Evolutionary conservation across 108 stramenopile species (phyloP).

Genomic region (Nannochloropsis salina): DNA sequence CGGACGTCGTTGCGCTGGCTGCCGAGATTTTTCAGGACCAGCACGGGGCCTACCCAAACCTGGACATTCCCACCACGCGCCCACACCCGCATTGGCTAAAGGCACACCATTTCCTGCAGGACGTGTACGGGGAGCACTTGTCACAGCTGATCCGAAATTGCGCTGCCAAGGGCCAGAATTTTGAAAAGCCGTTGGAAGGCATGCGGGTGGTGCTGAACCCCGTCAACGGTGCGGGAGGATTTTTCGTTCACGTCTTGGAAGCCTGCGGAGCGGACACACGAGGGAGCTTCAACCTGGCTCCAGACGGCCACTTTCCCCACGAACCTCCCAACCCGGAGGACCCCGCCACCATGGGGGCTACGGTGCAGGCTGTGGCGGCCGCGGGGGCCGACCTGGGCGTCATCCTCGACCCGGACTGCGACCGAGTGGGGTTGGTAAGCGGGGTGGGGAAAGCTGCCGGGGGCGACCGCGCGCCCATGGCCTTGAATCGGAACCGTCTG

Average conservation of each 20-base stretch:
- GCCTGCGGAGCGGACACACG: conserved; percentile 44
- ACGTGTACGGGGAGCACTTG: conserved; percentile 42
- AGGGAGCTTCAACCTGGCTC: conserved; percentile 45
- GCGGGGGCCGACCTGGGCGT: conserved; percentile 48
- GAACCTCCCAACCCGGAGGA: conserved; percentile 52
- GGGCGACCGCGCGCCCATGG: background rate
- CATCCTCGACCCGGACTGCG: conserved; percentile 52
- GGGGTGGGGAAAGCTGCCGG: background rate
- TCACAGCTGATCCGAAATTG: conserved; percentile 32
- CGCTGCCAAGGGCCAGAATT: conserved; percentile 21
- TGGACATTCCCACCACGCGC: background rate
- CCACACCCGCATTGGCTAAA: background rate
- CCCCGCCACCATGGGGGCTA: conserved; percentile 47
- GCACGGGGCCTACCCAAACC: background rate
- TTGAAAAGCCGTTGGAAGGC: conserved; percentile 30
- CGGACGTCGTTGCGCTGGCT: background rate
- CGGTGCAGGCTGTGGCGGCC: conserved; percentile 33
- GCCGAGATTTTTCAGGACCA: background rate
- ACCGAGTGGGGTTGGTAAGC: conserved; percentile 29
- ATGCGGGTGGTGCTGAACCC: conserved; percentile 49
- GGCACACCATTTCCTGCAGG: background rate
- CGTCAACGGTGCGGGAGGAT: conserved; percentile 55
- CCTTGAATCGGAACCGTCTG: conserved; percentile 48
- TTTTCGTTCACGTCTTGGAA: conserved; percentile 27
- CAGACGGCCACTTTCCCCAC: conserved; percentile 50